Evolutionary conservation across 2,329 filamentous ascomycete species (phyloP), one percentile per base, ranked within the genome.

Genomic region (Diplodia corticola): DNA sequence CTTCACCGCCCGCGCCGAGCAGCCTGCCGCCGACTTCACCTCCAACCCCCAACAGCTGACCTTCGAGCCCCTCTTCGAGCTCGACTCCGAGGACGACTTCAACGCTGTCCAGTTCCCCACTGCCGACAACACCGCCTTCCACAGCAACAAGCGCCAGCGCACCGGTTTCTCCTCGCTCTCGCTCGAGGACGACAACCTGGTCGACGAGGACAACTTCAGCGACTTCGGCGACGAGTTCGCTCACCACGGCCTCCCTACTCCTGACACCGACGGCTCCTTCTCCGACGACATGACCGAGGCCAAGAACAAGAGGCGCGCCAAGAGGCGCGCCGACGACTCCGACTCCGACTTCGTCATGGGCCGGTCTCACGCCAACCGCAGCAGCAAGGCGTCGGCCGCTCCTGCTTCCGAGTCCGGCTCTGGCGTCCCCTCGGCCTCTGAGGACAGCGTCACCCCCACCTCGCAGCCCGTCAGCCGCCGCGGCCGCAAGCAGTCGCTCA

Each of bases 401-500:
- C 72, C 66, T 70, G 71, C 71, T 69, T 64, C 70, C 33, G 68
- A 70, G 67, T 69, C 82, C 71, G 76, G 85, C 77, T 73, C 85
- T 79, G 75, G 79, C 71, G 71, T 78, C 71, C 76, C 79, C 64
- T 79, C 82, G 57, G 79, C 79, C 75, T 80, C 81, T 55, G 79
- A 82, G 17, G 79, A 79, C 61, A 69, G 72, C 67, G 69, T 71
- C 54, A 70, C 74, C 22, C 72, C 75, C 44, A 68, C 73, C n/a
- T 71, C 73, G 53, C 70, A 78, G 67, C 90, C 90, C 10, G 87
- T 91, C 72, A 96, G 92, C 80, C 93, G 95, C 70, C 93, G 95
- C 67, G 95, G 95, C 68, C 93, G 95, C 80, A 99, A 99, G 88
- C 95, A 99, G 82, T 98, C 95, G 1, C 81, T 98, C 73, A 98